A percentile compares a stretch with the other conserved stretches of the same genome.
Conservation (phyloP, 768 basidiomycete species). For the Tylopilus felleus region DNA sequence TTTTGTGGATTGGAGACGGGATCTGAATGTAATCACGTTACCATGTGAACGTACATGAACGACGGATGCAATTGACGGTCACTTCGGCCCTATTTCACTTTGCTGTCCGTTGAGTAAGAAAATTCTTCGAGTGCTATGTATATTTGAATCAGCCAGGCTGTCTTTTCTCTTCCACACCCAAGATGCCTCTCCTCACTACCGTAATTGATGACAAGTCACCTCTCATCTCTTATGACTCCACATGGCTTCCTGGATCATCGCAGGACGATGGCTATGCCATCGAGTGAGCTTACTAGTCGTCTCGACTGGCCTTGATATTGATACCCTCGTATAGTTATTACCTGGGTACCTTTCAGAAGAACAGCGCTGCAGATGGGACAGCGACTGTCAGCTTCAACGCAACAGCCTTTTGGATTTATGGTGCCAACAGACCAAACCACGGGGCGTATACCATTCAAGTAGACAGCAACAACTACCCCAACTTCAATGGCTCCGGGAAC, state of each 20-base stretch:
- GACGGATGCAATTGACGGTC: background rate
- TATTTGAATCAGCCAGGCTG: background rate
- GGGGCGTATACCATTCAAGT: slow-evolving; percentile 44
- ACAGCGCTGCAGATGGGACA: slow-evolving; percentile 29
- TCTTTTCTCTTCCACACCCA: background rate
- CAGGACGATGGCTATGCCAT: slow-evolving; percentile 13
- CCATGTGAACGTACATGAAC: slow-evolving; percentile 1
- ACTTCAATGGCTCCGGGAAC: slow-evolving; percentile 29
- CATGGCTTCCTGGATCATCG: slow-evolving; percentile 24
- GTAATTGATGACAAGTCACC: slow-evolving; percentile 32
- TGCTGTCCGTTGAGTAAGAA: too few relatives aligned
- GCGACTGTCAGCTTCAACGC: slow-evolving; percentile 48
- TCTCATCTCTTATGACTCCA: slow-evolving; percentile 25
- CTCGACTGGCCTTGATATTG: background rate
- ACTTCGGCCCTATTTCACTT: background rate
- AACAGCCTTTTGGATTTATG: slow-evolving; percentile 46
- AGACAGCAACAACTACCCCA: slow-evolving; percentile 32
- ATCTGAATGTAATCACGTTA: background rate
- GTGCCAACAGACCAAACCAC: slow-evolving; percentile 47
- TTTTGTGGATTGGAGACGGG: background rate
- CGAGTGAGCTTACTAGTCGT: slow-evolving; percentile 9
- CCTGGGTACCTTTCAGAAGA: slow-evolving; percentile 38
- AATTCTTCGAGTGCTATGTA: background rate
- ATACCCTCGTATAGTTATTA: slow-evolving; percentile 29
- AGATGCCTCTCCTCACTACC: slow-evolving; percentile 24